A percentile compares a stretch with the other conserved stretches of the same genome.
Evolutionary conservation across 495 filamentous ascomycete species (phyloP).

Genomic region (Penicillium longicatenatum): DNA sequence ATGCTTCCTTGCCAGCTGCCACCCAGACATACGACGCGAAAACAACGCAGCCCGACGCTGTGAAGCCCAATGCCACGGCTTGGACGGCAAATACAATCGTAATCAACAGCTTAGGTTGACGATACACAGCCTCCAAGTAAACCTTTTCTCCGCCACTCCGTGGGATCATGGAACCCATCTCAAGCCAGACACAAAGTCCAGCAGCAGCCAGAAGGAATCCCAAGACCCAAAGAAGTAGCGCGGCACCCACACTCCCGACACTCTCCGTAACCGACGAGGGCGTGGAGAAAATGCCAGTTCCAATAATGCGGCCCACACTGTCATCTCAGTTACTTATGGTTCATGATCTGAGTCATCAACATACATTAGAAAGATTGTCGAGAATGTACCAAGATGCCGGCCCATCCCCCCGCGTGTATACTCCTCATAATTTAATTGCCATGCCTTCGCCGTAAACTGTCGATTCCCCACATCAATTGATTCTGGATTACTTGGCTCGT

Average conservation of each 20-base stretch:
- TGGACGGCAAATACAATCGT: slow-evolving; percentile 65
- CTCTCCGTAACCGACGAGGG: slow-evolving; percentile 61
- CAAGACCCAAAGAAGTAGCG: slow-evolving; percentile 61
- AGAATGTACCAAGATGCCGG: slow-evolving; percentile 42
- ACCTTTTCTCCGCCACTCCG: slow-evolving; percentile 69
- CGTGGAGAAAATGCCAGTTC: slow-evolving; percentile 71
- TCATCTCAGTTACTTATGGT: slow-evolving; percentile 14
- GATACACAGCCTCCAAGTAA: slow-evolving; percentile 73
- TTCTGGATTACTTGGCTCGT: background rate
- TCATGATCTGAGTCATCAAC: background rate
- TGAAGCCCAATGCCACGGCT: slow-evolving; percentile 66
- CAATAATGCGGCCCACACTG: slow-evolving; percentile 64
- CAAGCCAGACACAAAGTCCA: slow-evolving; percentile 61
- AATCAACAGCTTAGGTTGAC: slow-evolving; percentile 61
- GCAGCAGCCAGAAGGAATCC: slow-evolving; percentile 59
- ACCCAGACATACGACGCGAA: slow-evolving; percentile 45
- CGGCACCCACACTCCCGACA: slow-evolving; percentile 66
- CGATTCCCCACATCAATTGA: background rate
- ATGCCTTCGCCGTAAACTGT: background rate
- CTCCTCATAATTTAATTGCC: slow-evolving; percentile 15
- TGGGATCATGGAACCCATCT: slow-evolving; percentile 70
- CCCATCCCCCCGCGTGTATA: slow-evolving; percentile 20
- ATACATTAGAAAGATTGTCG: slow-evolving; percentile 47
- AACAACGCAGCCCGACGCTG: slow-evolving; percentile 38
- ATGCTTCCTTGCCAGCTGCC: slow-evolving; percentile 25